Evolutionary conservation across 1,284 basidiomycete genomes (phyloP).

Genomic region (Cerrena zonata): DNA sequence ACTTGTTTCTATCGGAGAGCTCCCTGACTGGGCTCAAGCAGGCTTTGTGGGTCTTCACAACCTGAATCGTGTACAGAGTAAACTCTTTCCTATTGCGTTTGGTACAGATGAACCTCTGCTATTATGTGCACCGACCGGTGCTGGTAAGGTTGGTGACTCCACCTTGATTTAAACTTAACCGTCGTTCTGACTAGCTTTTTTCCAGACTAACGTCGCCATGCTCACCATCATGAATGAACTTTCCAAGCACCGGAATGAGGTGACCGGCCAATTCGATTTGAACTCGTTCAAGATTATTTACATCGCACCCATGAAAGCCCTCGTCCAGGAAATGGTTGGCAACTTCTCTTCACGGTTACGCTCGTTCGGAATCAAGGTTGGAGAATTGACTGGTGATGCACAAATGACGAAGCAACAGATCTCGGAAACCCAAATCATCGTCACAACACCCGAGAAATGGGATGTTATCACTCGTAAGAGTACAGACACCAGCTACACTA

Average conservation of each 20-base stretch:
- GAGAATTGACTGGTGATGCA: constrained; percentile 93
- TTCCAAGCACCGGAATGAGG: constrained; percentile 76
- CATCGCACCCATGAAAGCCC: constrained; percentile 97
- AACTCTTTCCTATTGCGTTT: constrained; percentile 88
- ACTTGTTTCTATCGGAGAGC: constrained; percentile 64
- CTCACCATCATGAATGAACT: constrained; percentile 88
- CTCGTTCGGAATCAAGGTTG: constrained; percentile 81
- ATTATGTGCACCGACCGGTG: constrained; percentile 96
- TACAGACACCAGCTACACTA: constrained; percentile 95
- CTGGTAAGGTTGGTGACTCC: constrained; percentile 73
- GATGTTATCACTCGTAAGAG: constrained; percentile 98
- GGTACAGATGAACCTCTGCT: constrained; percentile 92
- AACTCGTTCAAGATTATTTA: constrained; percentile 97
- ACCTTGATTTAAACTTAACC: constrained; percentile 8
- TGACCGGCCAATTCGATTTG: constrained; percentile 81
- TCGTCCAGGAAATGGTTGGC: constrained; percentile 95
- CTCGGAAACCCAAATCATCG: constrained; percentile 95
- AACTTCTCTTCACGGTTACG: constrained; percentile 84
- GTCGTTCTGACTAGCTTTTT: constrained; percentile 8
- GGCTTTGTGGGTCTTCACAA: constrained; percentile 77
- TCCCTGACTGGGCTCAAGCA: constrained; percentile 85
- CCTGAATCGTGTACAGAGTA: constrained; percentile 92
- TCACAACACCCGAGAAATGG: constrained; percentile 99
- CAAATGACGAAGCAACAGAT: constrained; percentile 99
- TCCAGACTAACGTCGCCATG: constrained; percentile 95